Percentiles rank a stretch among this genome's conserved stretches.
These are phyloP conservation scores for Komagataella pastoris DNA, from an alignment of 805 yeast genomes.

Conservation along the genomic window DNA sequence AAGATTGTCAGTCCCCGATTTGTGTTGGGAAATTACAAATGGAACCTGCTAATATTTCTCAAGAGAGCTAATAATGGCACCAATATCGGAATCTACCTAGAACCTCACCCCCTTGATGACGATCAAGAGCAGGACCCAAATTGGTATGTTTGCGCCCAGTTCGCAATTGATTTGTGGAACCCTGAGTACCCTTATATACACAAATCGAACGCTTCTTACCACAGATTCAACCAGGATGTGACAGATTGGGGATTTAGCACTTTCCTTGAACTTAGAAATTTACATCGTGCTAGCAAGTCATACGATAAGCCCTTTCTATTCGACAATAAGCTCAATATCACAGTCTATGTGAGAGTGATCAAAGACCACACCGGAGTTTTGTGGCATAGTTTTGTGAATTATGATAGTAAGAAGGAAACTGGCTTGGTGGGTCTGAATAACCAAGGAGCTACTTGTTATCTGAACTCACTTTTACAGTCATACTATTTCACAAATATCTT, in stretches of 20 bases:
- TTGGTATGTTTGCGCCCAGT: slow-evolving; percentile 90
- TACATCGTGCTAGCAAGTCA: slow-evolving; percentile 19
- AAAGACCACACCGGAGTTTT: slow-evolving; percentile 89
- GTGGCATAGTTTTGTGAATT: slow-evolving; percentile 79
- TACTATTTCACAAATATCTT: slow-evolving; percentile 76
- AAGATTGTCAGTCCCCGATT: slow-evolving; percentile 28
- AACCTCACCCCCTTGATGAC: slow-evolving; percentile 40
- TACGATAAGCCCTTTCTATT: slow-evolving; percentile 26
- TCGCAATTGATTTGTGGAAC: slow-evolving; percentile 74
- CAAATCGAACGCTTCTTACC: slow-evolving; percentile 52
- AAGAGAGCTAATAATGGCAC: slow-evolving; percentile 46
- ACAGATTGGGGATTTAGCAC: slow-evolving; percentile 95
- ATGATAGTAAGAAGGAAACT: slow-evolving; percentile 76
- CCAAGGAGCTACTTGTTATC: slow-evolving; percentile 97
- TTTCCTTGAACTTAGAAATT: slow-evolving; percentile 43
- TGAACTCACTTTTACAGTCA: slow-evolving; percentile 85
- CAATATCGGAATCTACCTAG: slow-evolving; percentile 63
- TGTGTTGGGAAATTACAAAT: slow-evolving; percentile 46
- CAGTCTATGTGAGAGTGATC: slow-evolving; percentile 64
- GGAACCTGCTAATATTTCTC: slow-evolving; percentile 69
- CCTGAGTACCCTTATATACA: slow-evolving; percentile 57
- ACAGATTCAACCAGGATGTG: slow-evolving; percentile 62
- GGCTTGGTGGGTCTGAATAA: slow-evolving; percentile 89
- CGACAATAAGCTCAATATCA: slow-evolving; percentile 49
- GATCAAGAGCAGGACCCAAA: slow-evolving; percentile 14